Evolutionary conservation across 192 early-diverging fungal genomes (phyloP), one percentile per base, ranked within the genome.

Genomic region (Mortierella hygrophila): DNA sequence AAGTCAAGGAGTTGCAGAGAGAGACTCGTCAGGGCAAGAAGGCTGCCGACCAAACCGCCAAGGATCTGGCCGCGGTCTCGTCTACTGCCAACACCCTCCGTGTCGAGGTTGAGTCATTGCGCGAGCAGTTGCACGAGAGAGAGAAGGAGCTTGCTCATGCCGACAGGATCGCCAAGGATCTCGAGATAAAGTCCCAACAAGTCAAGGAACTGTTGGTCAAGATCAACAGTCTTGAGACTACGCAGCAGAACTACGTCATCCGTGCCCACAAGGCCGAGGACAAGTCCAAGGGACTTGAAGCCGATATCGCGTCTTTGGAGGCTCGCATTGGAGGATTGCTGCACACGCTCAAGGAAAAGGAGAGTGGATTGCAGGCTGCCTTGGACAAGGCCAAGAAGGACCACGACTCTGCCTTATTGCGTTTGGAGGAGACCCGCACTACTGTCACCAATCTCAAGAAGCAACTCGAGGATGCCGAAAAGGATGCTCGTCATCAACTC

Each of bases 11-110:
- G n/a, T 55, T 82, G 1, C 44, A 69, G 68, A 75, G 47, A 4
- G 55, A 57, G 20, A 54, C 13, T 9, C 35, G 26, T 18, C 37
- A 57, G 9, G 69, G 69, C 38, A 55, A 52, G 26, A 79, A 79
- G 16, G n/a, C 38, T 9, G 73, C 76, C 21, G 47, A 65, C 52
- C 54, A 73, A 16, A 52, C 72, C 0, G 41, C 68, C 20, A 75
- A 72, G 40, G 77, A 84, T 65, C 11, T 72, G 5, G 29, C 68
- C 20, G 68, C 77, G 6, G 72, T 69, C 18, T 79, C 82, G n/a
- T 71, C 77, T 0, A 84, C 82, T 0, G 82, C 82, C 49, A 84
- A 74, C 32, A 68, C n/a, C n/a, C 77, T 79, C 7, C 68, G 55
- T 2, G 77, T 84, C 6, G 73, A 79, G 11, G 74, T 79, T 32